A percentile compares a stretch with the other conserved stretches of the same genome.
Evolutionary conservation across 768 basidiomycete species (phyloP).

Genomic region (Sistotremastrum niveocremeum): DNA sequence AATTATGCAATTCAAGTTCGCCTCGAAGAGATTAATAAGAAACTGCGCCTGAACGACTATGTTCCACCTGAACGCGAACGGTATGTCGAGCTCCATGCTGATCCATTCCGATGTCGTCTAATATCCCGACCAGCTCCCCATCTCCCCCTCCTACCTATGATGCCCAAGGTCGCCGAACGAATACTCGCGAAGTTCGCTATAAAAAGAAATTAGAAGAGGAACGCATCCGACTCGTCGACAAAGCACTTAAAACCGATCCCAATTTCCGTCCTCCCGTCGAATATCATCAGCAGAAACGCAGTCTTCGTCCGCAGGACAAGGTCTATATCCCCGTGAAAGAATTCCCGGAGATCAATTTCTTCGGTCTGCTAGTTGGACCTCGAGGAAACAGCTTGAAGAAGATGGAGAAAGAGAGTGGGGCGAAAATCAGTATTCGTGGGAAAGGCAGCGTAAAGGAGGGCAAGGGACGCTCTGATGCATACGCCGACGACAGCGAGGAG

Average conservation of each 20-base stretch:
- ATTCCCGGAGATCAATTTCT: conserved; percentile 99
- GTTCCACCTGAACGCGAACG: conserved; percentile 92
- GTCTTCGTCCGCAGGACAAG: conserved; percentile 89
- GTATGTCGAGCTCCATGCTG: conserved; percentile 24
- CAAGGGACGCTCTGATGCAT: conserved; percentile 89
- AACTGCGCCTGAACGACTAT: conserved; percentile 85
- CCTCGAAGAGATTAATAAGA: conserved; percentile 94
- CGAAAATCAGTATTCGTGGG: conserved; percentile 96
- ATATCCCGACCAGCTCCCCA: conserved; percentile 47
- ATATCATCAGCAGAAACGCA: conserved; percentile 89
- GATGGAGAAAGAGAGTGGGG: conserved; percentile 97
- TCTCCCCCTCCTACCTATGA: conserved; percentile 98
- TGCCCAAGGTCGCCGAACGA: conserved; percentile 92
- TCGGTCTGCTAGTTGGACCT: conserved; percentile 94
- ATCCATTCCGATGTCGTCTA: neutral
- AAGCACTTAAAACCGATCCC: conserved; percentile 94
- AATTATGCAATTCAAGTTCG: conserved; percentile 95
- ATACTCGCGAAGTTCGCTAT: conserved; percentile 97
- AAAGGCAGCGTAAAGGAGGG: conserved; percentile 99
- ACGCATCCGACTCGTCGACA: conserved; percentile 85
- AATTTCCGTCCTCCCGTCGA: conserved; percentile 96
- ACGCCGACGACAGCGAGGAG: conserved; percentile 94
- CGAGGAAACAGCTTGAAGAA: conserved; percentile 98
- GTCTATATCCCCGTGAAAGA: conserved; percentile 99
- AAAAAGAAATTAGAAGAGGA: conserved; percentile 90